Evolutionary conservation across 805 yeast genomes (phyloP), one percentile per base, ranked within the genome.

Genomic region (Kazachstania africana): DNA sequence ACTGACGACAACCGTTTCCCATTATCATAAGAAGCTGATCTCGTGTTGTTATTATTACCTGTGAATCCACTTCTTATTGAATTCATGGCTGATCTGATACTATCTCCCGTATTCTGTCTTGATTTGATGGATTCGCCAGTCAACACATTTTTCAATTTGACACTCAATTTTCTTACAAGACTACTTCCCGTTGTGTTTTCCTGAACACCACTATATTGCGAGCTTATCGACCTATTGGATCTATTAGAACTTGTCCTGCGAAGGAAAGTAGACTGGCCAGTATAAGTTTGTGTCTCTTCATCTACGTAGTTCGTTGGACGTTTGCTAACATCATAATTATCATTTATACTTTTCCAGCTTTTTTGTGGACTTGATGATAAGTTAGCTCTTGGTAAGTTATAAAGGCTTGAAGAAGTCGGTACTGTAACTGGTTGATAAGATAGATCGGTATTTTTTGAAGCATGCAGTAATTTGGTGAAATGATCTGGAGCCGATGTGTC

Each of bases 31-130:
- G 36, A 37, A 8, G 21, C 15, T 6, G 34, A 24, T 17, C 38
- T 31, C 5, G 18, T 15, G 18, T 30, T 39, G 18, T 26, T 35
- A n/a, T 10, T 17, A 14, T 29, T 22, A 5, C 36, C 35, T 14
- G 44, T 40, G 14, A 40, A 20, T 9, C 44, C 38, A 20, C 36
- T 38, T 26, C 44, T 37, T 18, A 48, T 27, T 3, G 40, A 33
- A 12, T 35, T 37, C 19, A 45, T 39, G 2, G 50, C 40, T 5
- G 51, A 42, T 17, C 40, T 32, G 8, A 43, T 40, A 18, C 50
- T 43, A 8, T 35, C 50, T 4, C 53, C 54, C 2, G 54, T 48
- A 29, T 47, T 43, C 20, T 48, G 49, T 13, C 48, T 36, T 3
- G 48, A 41, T 29, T 39, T 38, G 6, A 44, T 37, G 4, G 53